A percentile compares a stretch with the other conserved stretches of the same genome.
Conservation (phyloP, 2,329 filamentous ascomycete species). For the Trichoderma sp. region DNA sequence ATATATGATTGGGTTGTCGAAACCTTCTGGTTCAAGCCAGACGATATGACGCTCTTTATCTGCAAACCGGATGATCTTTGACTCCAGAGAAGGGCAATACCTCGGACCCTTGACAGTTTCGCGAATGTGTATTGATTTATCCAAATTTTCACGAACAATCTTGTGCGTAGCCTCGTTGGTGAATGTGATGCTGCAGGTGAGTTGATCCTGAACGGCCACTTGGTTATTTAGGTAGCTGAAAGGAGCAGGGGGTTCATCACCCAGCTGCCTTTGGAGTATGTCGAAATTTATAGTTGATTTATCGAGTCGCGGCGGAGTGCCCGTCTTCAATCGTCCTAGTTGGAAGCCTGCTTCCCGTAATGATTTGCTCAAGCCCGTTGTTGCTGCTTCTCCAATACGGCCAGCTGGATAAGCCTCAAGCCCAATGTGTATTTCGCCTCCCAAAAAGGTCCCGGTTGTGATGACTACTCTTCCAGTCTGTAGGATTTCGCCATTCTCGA, state of each 20-base stretch:
- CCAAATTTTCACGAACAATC: constrained; percentile 83
- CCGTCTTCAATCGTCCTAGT: constrained; percentile 89
- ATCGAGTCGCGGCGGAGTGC: constrained; percentile 86
- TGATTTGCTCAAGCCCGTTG: constrained; percentile 88
- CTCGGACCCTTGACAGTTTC: constrained; percentile 92
- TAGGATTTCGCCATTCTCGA: constrained; percentile 85
- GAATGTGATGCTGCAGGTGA: constrained; percentile 82
- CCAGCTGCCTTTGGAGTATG: constrained; percentile 67
- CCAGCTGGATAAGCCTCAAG: constrained; percentile 81
- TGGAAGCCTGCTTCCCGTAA: constrained; percentile 84
- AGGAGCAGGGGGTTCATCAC: constrained; percentile 81
- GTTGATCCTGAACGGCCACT: constrained; percentile 76
- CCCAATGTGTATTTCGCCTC: constrained; percentile 95
- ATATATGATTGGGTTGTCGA: constrained; percentile 85
- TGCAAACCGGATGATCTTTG: constrained; percentile 85
- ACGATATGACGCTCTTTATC: constrained; percentile 82
- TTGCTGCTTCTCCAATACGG: constrained; percentile 90
- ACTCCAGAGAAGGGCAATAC: constrained; percentile 94
- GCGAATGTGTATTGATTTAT: constrained; percentile 93
- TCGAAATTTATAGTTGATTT: constrained; percentile 78
- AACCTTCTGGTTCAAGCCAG: constrained; percentile 96
- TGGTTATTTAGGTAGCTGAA: constrained; percentile 86
- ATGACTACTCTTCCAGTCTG: constrained; percentile 82
- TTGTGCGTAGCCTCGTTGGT: constrained; percentile 83
- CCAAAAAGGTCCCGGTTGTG: constrained; percentile 92